Base-by-base conservation (phyloP, 257 asterid species). In the Orobanche coerulescens region DNA sequence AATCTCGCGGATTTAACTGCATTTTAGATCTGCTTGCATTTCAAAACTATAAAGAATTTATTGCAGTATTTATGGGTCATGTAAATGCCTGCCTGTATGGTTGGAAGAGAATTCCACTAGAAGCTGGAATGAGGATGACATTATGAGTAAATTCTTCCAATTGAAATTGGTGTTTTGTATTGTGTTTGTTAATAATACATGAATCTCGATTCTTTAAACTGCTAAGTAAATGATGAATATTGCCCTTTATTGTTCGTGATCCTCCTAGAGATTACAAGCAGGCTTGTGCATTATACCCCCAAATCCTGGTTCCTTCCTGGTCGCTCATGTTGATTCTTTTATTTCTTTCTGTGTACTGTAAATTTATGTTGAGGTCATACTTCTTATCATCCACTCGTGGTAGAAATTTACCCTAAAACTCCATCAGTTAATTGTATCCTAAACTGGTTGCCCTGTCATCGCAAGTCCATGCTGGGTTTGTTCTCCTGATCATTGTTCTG, bases 1-100 rank as follows among this genome's bases (percentile, higher is more conserved):
- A 49, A 37, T 62, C 58, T 59, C 43, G 70, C 8, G 49, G 15
- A 24, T 65, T 26, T 34, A 14, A 59, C 57, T 55, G 31, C 26
- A 33, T 28, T 53, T 47, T 53, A 52, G 78, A 64, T 76, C 70
- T 59, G 68, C 34, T 39, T 64, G 61, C 58, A 25, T 54, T 48
- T 66, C 44, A 25, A 62, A 23, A 43, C 23, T 46, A 33, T n/a
- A n/a, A 22, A 54, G 34, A 54, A 24, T 63, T 43, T 33, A 26
- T 56, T 34, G 7, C 48, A 13, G 37, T 42, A 16, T 11, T 61
- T 33, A 46, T 44, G 71, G 70, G 42, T 25, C 42, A 8, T 63
- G 52, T 5, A 23, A 26, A 34, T n/a, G 16, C 67, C 53, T 62
- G 62, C 61, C 51, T 58, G 16, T 46, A 20, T 55, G 50, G 50